Conservation (phyloP, 345 rosid genomes). For the Lagerstroemia speciosa region DNA sequence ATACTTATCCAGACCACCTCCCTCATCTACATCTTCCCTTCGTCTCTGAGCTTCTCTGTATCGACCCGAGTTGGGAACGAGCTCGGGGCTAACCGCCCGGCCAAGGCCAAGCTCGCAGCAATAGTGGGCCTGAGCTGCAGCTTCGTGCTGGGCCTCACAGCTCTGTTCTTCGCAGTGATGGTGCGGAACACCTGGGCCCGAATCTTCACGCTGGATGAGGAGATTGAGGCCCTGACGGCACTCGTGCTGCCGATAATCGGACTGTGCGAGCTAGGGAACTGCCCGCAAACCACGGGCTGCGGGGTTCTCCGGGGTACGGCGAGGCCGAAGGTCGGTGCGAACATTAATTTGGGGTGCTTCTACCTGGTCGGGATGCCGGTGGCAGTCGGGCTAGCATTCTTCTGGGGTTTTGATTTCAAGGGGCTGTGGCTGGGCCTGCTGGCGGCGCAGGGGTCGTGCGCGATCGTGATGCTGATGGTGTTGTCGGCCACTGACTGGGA, state of each 20-base stretch:
- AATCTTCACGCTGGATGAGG: slow-evolving; percentile 55
- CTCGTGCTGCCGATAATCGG: slow-evolving; percentile 59
- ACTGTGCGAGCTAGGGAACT: slow-evolving; percentile 68
- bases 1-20: slow-evolving; percentile 71
- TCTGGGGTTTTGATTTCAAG: slow-evolving; percentile 39
- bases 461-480: slow-evolving; percentile 51
- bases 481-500: slow-evolving; percentile 53
- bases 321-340: slow-evolving; percentile 62
- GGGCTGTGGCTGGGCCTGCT: slow-evolving; percentile 69
- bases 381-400: slow-evolving; percentile 45
- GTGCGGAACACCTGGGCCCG: slow-evolving; percentile 57
- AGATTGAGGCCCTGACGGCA: slow-evolving; percentile 44
- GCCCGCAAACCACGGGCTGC: slow-evolving; percentile 74
- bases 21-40: slow-evolving; percentile 68
- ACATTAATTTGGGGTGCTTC: slow-evolving; percentile 61
- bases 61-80: slow-evolving; percentile 73
- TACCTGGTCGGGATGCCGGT: slow-evolving; percentile 64
- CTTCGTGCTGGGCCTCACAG: slow-evolving; percentile 48
- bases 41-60: slow-evolving; percentile 65
- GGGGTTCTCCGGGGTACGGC: slow-evolving; percentile 76
- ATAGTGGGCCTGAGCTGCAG: slow-evolving; percentile 40
- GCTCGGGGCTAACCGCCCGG: slow-evolving; percentile 54
- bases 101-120: slow-evolving; percentile 46
- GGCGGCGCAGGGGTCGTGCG: slow-evolving; percentile 63
- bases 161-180: slow-evolving; percentile 29